A percentile compares a stretch with the other conserved stretches of the same genome.
phyloP scores from a whole-genome alignment of 129 eudicot genomes.

The Chrysanthemum makinoi region DNA sequence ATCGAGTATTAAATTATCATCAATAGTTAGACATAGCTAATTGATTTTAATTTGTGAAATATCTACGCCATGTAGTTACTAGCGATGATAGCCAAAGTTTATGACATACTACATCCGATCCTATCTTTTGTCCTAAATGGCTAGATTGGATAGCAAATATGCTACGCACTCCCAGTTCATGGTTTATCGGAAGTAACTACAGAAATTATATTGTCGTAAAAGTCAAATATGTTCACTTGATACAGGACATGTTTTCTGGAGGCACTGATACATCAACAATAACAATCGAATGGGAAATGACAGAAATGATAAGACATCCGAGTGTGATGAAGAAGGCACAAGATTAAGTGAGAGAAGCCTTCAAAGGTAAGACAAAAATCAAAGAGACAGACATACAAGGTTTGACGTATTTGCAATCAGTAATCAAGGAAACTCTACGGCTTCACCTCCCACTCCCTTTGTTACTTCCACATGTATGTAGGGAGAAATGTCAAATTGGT shows the following conservation, averaged over 20 bases:
- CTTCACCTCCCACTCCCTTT: constrained; percentile 11
- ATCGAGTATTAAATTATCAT: too few species aligned
- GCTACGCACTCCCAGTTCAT: not conserved
- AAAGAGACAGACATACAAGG: not conserved
- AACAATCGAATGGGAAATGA: constrained; percentile 14
- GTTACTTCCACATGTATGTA: not conserved
- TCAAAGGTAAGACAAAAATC: not conserved
- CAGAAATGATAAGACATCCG: not conserved
- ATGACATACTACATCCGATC: too few species aligned
- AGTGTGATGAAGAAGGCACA: not conserved
- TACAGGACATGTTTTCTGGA: constrained; percentile 3
- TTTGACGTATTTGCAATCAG: not conserved
- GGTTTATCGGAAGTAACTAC: not conserved
- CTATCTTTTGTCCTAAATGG: too few species aligned
- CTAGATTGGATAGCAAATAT: not conserved
- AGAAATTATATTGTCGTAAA: too few species aligned
- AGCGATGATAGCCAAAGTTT: too few species aligned
- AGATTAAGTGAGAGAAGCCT: constrained; percentile 2
- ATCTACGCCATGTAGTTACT: too few species aligned
- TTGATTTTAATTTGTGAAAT: too few species aligned
- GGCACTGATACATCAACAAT: not conserved
- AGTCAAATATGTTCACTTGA: not conserved
- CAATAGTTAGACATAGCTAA: too few species aligned
- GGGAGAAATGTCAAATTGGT: not conserved
- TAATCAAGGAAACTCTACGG: constrained; percentile 3